phyloP scores from a whole-genome alignment of 2,329 filamentous ascomycete genomes.

The Ophiostoma sp. region DNA sequence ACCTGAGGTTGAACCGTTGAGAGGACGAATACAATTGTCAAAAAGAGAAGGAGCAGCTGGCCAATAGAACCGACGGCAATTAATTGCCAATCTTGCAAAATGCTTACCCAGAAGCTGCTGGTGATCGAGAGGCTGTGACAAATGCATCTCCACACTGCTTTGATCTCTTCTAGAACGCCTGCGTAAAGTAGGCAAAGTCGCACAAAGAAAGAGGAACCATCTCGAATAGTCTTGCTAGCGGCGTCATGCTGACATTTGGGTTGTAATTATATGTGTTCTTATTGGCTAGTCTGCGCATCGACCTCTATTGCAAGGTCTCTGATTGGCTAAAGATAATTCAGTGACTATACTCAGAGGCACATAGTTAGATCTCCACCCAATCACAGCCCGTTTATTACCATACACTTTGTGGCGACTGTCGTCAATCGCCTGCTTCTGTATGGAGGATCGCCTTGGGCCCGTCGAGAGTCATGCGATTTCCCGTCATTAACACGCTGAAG shows the following conservation, averaged over 20 bases:
- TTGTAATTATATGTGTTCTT: background rate
- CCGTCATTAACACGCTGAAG: background rate
- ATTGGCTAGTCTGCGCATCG: background rate
- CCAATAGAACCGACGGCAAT: background rate
- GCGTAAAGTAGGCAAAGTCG: background rate
- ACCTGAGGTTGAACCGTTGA: background rate
- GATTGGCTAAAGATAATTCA: background rate
- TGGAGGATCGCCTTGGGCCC: background rate
- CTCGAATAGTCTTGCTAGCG: background rate
- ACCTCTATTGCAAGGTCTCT: background rate
- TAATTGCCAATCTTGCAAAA: background rate
- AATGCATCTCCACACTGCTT: background rate
- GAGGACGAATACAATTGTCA: background rate
- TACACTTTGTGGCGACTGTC: slow-evolving; percentile 20
- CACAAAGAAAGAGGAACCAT: background rate
- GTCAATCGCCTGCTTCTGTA: slow-evolving; percentile 13
- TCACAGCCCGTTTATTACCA: slow-evolving; percentile 20
- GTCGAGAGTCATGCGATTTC: background rate
- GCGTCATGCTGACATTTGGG: background rate
- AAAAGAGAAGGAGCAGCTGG: background rate
- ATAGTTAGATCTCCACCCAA: slow-evolving; percentile 20
- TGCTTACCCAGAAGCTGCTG: background rate
- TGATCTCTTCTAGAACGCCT: background rate
- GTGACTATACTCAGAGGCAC: background rate
- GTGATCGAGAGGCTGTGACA: background rate